Base-by-base conservation (phyloP, 139 green algal species). In the Raphidocelis subcapitata region DNA sequence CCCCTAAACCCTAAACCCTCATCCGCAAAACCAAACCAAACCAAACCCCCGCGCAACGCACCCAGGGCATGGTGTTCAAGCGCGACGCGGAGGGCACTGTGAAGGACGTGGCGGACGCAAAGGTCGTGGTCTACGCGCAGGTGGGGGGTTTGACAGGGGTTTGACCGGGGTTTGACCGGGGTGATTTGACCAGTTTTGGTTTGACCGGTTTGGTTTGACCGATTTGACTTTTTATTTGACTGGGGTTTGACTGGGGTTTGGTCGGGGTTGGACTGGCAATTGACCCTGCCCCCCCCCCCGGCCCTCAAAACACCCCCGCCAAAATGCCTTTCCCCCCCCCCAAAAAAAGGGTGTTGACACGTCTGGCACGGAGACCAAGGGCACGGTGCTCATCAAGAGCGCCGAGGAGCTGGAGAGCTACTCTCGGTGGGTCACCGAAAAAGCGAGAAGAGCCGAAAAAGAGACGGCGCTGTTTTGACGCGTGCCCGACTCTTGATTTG, bases 341-440 rank as follows among this genome's bases (percentile, higher is more conserved):
- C 35, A 56, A 1, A 3, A 3, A 62, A 55, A 78, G 62, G 89
- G 87, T 2, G 69, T 94, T 3, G 89, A 94, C 74, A 89, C 88
- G 26, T 35, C 44, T 3, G 67, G 62, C 10, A 69, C 79, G 5
- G 80, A 94, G 67, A 94, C 88, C 32, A 94, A 98, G 87, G 96
- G 96, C 76, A 99, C 96, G 0, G 95, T 99, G 69, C 86, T 99
- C 26, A 97, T 99, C 69, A 88, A 94, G 69, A 94, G 61, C 61
- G 95, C 89, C 0, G 85, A 93, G 76, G 94, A 99, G 89, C 89
- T 99, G 62, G 83, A 98, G 84, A 86, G 74, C 65, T 99, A 99
- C 77, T 81, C 82, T 47, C 86, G 87, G 67, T 81, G 78, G 1
- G 78, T 14, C n/a, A n/a, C n/a, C n/a, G n/a, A n/a, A n/a, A n/a